Evolutionary conservation across 2,329 filamentous ascomycete species (phyloP), one percentile per base, ranked within the genome.

Genomic region (Microcyclosporella mali): DNA sequence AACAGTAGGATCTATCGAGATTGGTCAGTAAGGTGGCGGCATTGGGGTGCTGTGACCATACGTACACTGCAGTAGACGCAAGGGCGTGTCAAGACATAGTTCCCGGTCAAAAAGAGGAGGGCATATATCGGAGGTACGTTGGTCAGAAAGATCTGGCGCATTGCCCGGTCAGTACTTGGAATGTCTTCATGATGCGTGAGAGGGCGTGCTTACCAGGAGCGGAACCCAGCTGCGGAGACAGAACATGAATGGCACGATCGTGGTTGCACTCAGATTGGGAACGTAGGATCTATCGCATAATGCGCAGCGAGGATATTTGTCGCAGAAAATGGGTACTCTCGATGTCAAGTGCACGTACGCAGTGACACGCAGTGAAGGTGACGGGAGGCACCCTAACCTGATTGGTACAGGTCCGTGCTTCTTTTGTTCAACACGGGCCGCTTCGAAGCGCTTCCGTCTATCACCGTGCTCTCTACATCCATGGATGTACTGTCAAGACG

Each of bases 71-170:
- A 98, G 76, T 98, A 98, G 19, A 95, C 84, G 72, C 92, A 98
- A 40, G 92, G 92, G 40, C 90, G 83, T 70, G 95, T 94, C 59
- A 98, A 82, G 68, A 94, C 85, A 73, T 95, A 97, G 52, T 89
- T 95, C 66, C 89, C 88, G 52, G 88, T 75, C 70, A 98, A 65
- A 62, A 72, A 73, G 60, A 73, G 67, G 49, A 71, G 55, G 51
- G 72, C 65, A 58, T 73, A 74, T 50, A 73, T 59, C 11, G 70
- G 70, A 2, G 70, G 68, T 21, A 68, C 66, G 51, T 70, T 69
- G 19, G 67, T 71, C 79, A 73, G 57, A 55, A 72, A 72, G 58
- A 72, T 70, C 21, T 25, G 9, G 9, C n/a, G n/a, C n/a, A n/a
- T n/a, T n/a, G n/a, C n/a, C 4, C 21, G 9, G 21, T 25, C 21